phyloP scores from a whole-genome alignment of 2,329 filamentous ascomycete species.

The Delphinella strobiligena region DNA sequence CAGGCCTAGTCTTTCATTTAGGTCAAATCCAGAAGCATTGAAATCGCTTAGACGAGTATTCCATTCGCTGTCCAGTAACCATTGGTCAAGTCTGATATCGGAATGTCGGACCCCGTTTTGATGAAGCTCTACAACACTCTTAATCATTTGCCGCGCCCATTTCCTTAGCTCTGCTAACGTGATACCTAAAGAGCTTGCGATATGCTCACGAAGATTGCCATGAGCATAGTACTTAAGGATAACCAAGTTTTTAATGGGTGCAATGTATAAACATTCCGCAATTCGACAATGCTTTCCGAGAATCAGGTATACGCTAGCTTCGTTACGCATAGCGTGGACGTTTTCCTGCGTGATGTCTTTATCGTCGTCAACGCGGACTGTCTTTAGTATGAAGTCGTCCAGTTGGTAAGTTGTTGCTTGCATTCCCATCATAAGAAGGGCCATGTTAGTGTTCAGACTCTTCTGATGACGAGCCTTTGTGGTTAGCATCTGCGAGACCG shows the following conservation, averaged over 20 bases:
- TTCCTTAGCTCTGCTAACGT: neutral
- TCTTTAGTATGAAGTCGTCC: too few species aligned
- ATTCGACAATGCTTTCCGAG: slow-evolving; percentile 7
- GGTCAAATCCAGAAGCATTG: slow-evolving; percentile 4
- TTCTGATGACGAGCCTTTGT: too few species aligned
- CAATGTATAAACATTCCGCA: slow-evolving; percentile 6
- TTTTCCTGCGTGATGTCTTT: slow-evolving; percentile 5
- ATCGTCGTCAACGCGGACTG: too few species aligned
- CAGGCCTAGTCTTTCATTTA: neutral
- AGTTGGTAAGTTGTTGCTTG: too few species aligned
- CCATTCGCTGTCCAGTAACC: slow-evolving; percentile 2
- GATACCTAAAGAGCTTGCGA: too few species aligned
- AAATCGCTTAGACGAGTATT: slow-evolving; percentile 8
- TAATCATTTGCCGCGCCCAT: slow-evolving; percentile 10
- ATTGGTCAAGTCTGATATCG: slow-evolving; percentile 9
- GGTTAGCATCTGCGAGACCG: too few species aligned
- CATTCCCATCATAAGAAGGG: too few species aligned
- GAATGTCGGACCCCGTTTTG: slow-evolving; percentile 6
- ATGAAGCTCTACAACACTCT: slow-evolving; percentile 7
- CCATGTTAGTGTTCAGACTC: too few species aligned
- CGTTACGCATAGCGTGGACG: slow-evolving; percentile 3
- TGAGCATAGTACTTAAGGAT: too few species aligned
- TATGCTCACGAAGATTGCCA: too few species aligned
- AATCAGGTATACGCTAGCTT: slow-evolving; percentile 9
- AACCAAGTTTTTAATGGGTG: too few species aligned